These are phyloP conservation scores for Hysterangium stoloniferum DNA, from an alignment of 768 basidiomycete genomes.

Conservation along the genomic window DNA sequence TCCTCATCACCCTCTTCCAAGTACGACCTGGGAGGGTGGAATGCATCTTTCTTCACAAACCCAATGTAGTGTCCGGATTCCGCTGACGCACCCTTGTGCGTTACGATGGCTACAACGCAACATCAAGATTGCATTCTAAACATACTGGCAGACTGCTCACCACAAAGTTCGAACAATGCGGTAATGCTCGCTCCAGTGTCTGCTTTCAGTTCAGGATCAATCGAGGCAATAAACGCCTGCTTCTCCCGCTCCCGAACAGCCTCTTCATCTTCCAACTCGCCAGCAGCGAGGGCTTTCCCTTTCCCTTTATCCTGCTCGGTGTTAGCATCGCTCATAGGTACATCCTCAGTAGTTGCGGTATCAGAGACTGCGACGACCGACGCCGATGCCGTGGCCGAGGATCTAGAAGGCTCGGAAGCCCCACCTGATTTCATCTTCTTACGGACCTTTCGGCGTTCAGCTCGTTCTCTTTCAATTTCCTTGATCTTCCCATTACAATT, in stretches of 20 bases:
- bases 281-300: constrained; percentile 27
- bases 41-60: constrained; percentile 74
- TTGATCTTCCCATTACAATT: constrained; percentile 68
- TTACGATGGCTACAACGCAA: constrained; percentile 64
- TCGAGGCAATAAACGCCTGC: constrained; percentile 52
- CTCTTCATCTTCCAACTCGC: constrained; percentile 57
- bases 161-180: constrained; percentile 87
- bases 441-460: constrained; percentile 74
- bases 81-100: constrained; percentile 93
- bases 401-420: constrained; percentile 15
- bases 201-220: constrained; percentile 51
- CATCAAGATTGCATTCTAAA: constrained; percentile 3
- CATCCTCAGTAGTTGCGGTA: constrained; percentile 2
- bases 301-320: constrained; percentile 20
- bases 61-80: constrained; percentile 96
- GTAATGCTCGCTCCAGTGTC: constrained; percentile 71
- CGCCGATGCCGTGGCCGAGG: constrained; percentile 15
- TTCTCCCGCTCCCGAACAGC: constrained; percentile 58
- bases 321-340: constrained; percentile 16
- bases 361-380: constrained; percentile 12
- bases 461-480: constrained; percentile 76
- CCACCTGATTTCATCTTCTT: constrained; percentile 54
- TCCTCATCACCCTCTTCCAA: constrained; percentile 39
- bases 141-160: constrained; percentile 28
- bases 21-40: constrained; percentile 37